Base-by-base conservation (phyloP, 805 yeast species). In the Candida berthetii region DNA sequence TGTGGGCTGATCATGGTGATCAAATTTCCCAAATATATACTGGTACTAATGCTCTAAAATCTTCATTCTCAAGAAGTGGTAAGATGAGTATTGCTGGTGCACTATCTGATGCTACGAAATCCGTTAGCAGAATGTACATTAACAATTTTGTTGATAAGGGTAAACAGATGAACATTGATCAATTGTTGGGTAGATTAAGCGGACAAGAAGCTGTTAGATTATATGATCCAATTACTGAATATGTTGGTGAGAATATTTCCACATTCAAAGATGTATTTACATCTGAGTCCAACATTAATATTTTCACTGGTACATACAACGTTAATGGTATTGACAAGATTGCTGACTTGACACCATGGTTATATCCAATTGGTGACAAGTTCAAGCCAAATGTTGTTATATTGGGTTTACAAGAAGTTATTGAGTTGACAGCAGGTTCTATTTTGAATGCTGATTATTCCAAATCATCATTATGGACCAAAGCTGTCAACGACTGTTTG, bases 1-100 rank as follows among this genome's bases (percentile, higher is more conserved):
- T 93, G 16, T 93, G 99, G 99, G 99, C 99, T 1, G 96, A 93
- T 60, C 93, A 93, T 61, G 99, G 99, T 42, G 99, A 93, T 61
- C 96, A 88, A 49, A 81, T 93, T 4, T 87, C 96, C 3, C 95
- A 87, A 58, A 91, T 93, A 15, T 93, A 93, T 62, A 91, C 99
- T 0, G 98, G 99, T 24, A 93, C 99, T 0, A 95, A 95, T 46
- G 99, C 99, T 0, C 70, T 93, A 47, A 93, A 93, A 61, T 86
- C 96, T 0, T 88, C 96, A 4, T 93, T 85, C 56, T 86, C 98
- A 2, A 76, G 99, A 57, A 82, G 86, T 24, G 99, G 99, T 19
- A 91, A 90, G 55, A 89, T 90, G 97, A 88, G 91, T 35, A 65
- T 93, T 41, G 98, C 98, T 0, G 97, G 98, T 29, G 96, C 97